Base-by-base conservation (phyloP, 306 rosid species). In the Neltuma alba region DNA sequence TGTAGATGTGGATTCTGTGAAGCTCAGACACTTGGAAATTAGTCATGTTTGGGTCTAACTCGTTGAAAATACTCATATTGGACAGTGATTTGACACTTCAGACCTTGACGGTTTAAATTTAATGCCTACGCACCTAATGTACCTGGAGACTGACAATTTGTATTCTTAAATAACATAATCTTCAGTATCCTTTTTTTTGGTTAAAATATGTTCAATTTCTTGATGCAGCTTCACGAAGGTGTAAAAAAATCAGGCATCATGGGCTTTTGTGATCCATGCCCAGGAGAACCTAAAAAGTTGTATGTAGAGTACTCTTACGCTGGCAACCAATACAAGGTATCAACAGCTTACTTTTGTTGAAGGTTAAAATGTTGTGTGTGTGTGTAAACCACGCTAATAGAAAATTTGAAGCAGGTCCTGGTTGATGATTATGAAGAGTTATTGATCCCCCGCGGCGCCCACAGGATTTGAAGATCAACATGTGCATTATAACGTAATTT, bases 261-360 rank as follows among this genome's bases (percentile, higher is more conserved):
- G 98, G 99, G 99, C 20, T 93, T 91, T 82, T 93, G 85, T 73
- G 98, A 95, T 88, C 99, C 98, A 23, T 89, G 97, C 74, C 99
- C 98, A 8, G 92, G 98, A 88, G 91, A 89, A 79, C 80, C 86
- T 23, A 95, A 89, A 79, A 80, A 85, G 84, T 85, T 95, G 85
- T 88, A 86, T 75, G 86, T 91, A 66, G 96, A 95, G 81, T 95
- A 95, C 72, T 84, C 89, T 82, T 81, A 70, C 76, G 87, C 91
- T 33, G 86, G 87, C 78, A 61, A 86, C 79, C 83, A 86, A 69
- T 80, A 77, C 78, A 86, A 90, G 99, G 98, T 95, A 90, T 82
- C 61, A 14, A 40, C 28, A 2, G 64, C 74, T 15, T 66, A 36
- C 52, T 74, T 27, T 73, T 69, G 40, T 74, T 58, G 14, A n/a